phyloP scores from a whole-genome alignment of 306 rosid genomes.

The Cucumis hystrix region DNA sequence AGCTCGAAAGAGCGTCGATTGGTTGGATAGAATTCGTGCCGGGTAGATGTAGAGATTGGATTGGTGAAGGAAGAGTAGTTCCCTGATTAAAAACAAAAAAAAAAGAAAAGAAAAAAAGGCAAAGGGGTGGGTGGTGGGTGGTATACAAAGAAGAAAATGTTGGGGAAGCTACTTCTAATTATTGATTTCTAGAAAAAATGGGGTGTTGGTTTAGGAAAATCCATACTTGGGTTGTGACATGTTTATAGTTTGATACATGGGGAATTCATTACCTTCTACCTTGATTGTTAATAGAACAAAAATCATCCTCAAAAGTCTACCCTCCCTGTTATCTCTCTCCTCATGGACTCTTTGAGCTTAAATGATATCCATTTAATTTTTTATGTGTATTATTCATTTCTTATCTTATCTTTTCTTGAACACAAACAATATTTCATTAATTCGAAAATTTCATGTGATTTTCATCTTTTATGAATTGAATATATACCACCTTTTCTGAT shows the following conservation, averaged over 20 bases:
- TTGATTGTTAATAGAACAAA: conserved; percentile 9
- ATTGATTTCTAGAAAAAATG: not conserved
- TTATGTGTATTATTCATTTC: not conserved
- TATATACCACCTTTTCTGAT: not conserved
- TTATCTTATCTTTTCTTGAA: not conserved
- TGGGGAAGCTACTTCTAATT: conserved; percentile 6
- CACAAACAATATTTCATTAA: not conserved
- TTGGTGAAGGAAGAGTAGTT: not conserved
- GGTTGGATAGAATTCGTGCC: conserved; percentile 75
- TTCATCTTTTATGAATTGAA: not conserved
- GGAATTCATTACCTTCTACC: conserved; percentile 8
- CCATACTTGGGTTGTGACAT: not conserved
- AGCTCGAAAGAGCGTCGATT: conserved; percentile 66
- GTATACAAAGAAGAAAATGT: not conserved
- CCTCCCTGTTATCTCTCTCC: not conserved
- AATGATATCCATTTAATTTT: not conserved
- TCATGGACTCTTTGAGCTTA: not conserved
- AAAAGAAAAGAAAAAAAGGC: too few relatives aligned
- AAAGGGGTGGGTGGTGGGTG: not conserved
- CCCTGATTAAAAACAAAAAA: not conserved
- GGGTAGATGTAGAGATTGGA: conserved; percentile 17
- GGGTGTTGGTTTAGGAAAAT: not conserved
- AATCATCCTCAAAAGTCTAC: not conserved
- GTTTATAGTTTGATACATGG: conserved; percentile 7
- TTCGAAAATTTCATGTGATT: not conserved